These are phyloP conservation scores for Pisolithus marmoratus DNA, from an alignment of 768 basidiomycete genomes.

Conservation along the genomic window DNA sequence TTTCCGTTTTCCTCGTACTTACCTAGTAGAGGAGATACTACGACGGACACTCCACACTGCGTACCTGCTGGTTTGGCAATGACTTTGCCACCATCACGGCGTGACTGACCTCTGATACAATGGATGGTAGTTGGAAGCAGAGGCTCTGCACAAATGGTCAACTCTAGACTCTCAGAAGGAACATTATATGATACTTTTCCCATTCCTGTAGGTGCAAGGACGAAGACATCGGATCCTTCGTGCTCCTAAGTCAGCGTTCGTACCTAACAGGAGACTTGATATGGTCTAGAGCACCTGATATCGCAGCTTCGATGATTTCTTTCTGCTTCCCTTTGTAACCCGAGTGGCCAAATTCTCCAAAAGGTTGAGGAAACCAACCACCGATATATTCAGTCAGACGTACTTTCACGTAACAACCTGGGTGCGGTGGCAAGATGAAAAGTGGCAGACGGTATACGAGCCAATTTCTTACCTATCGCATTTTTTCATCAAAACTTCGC, in stretches of 20 bases:
- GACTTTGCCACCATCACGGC: background rate
- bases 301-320: conserved; percentile 67
- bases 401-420: background rate
- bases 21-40: conserved; percentile 77
- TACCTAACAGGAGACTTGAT: background rate
- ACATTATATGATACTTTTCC: conserved; percentile 54
- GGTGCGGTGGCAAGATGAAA: background rate
- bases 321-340: conserved; percentile 74
- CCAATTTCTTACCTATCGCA: background rate
- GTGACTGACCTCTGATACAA: conserved; percentile 48
- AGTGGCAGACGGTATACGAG: background rate
- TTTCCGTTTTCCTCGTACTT: conserved; percentile 10
- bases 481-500: background rate
- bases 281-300: conserved; percentile 38
- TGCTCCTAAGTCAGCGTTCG: background rate
- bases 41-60: conserved; percentile 65
- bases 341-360: conserved; percentile 63
- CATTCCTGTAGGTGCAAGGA: conserved; percentile 85
- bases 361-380: background rate
- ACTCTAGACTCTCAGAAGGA: background rate
- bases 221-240: conserved; percentile 66
- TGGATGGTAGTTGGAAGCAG: conserved; percentile 81
- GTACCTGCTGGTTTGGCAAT: background rate
- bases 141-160: conserved; percentile 46
- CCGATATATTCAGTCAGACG: background rate